Percentiles rank a stretch among this genome's conserved stretches.
Evolutionary conservation across 2,329 filamentous ascomycete genomes (phyloP).

Genomic region (Fusarium fracticaudum): DNA sequence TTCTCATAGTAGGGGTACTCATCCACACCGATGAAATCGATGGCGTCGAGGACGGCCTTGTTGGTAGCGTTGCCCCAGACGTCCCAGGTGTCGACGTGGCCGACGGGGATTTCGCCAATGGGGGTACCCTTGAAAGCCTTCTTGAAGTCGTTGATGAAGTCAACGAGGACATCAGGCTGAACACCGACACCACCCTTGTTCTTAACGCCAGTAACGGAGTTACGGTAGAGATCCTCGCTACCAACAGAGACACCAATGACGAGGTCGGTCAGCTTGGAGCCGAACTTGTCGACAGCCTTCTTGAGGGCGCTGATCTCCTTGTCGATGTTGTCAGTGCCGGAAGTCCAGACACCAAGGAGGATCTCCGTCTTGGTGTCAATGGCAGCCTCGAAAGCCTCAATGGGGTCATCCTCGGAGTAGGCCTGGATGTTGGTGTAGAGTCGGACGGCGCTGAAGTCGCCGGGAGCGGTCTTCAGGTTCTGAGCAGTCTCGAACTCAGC

Average conservation of each 20-base stretch:
- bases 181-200: conserved; percentile 71
- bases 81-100: conserved; percentile 77
- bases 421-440: conserved; percentile 75
- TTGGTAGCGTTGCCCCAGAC: conserved; percentile 69
- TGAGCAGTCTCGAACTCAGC: conserved; percentile 56
- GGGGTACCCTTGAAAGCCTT: conserved; percentile 60
- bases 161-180: conserved; percentile 66
- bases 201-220: conserved; percentile 67
- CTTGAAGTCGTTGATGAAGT: conserved; percentile 74
- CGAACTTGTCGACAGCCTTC: conserved; percentile 63
- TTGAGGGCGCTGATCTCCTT: conserved; percentile 70
- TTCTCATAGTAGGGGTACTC: conserved; percentile 74
- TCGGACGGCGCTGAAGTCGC: conserved; percentile 67
- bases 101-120: conserved; percentile 61
- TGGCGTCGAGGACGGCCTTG: conserved; percentile 66
- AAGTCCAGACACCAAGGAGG: conserved; percentile 73
- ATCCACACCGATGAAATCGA: conserved; percentile 73
- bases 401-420: conserved; percentile 75
- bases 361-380: conserved; percentile 67
- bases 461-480: conserved; percentile 53
- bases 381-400: conserved; percentile 82
- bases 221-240: conserved; percentile 74
- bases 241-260: conserved; percentile 73
- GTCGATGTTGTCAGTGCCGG: conserved; percentile 63
- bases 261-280: conserved; percentile 62